Base-by-base conservation (phyloP, 495 filamentous ascomycete genomes). In the Cudoniella acicularis region DNA sequence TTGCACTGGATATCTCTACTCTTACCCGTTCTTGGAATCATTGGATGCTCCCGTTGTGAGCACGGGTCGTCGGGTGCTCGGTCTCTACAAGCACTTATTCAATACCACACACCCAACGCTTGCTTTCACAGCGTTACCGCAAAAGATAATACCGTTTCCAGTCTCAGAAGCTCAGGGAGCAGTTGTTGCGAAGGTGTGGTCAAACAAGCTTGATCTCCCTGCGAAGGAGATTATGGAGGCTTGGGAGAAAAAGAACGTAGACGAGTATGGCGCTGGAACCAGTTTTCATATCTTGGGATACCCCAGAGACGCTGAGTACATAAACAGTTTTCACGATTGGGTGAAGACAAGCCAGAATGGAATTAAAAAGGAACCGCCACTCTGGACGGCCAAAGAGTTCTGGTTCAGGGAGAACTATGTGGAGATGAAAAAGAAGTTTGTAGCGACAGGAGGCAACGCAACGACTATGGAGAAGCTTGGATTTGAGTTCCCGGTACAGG, bases 101-200 rank as follows among this genome's bases (percentile, higher is more conserved):
- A 86, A 88, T 66, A 85, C 81, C 13, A 72, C 81, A 2, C 81
- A 89, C 50, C 90, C 92, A 2, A 93, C 91, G 0, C 73, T 98
- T 2, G 87, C 84, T 1, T 92, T 96, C 61, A 77, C 87, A 0
- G 87, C 81, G 0, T 73, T 97, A 20, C 83, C 86, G 2, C 87
- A 90, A 60, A 87, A 88, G 60, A 83, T 96, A 10, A 86, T 95
- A 22, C 92, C 93, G 1, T 96, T 96, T 65, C 86, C 88, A 2
- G 64, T 92, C 4, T 75, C 84, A 1, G 89, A 96, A 67, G 82
- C 79, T n/a, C 92, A 96, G 67, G 85, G 83, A 2, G 85, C 90
- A 10, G 78, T 88, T 1, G 79, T 96, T 55, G 83, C 91, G 11
- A 81, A 90, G 3, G 80, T 91, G 1, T 96, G 85, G 83, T 81